Evolutionary conservation across 179 eudicot species (phyloP), one percentile per base, ranked within the genome.

Genomic region (Silene coronaria): DNA sequence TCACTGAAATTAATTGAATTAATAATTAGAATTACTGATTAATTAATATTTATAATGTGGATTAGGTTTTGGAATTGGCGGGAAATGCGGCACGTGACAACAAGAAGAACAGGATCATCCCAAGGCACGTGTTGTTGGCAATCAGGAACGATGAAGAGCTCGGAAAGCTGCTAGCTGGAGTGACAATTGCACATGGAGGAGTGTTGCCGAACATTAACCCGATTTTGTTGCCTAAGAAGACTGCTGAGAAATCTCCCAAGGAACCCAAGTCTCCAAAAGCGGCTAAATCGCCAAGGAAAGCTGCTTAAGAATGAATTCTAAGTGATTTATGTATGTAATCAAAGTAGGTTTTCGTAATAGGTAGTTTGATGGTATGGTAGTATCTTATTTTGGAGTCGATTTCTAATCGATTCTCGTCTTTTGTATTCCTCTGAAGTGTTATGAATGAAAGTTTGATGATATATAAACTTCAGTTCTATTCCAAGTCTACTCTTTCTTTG

Each of bases 101-200:
- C 81, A 79, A 79, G 74, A 79, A 79, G 81, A 79, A 67, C 77
- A 79, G 81, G 21, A 79, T 74, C 3, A 79, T 79, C 19, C 81
- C 78, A 19, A 67, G 81, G 70, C 81, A 79, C 12, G 46, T 79
- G 27, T 13, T 79, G 13, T 19, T 79, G 14, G 81, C 81, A 0
- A 67, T 79, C 23, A 79, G 77, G 73, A 79, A 79, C 55, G 81
- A 74, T 27, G 81, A 79, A 24, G 81, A 79, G n/a, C 36, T 79
- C 5, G 77, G 77, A 65, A 79, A 79, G 45, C 36, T 79, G 42
- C 8, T 74, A 24, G 55, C 81, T 0, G 81, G 81, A n/a, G 81
- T 79, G 17, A 79, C 78, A 4, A 79, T 79, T 12, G 81, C 81
- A 6, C 81, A 79, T 14, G 81, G 81, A 12, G 69, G 63, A 74